Evolutionary conservation across 225 moss, liverwort and hornwort genomes (phyloP).

Genomic region (Physcomitrium patens): DNA sequence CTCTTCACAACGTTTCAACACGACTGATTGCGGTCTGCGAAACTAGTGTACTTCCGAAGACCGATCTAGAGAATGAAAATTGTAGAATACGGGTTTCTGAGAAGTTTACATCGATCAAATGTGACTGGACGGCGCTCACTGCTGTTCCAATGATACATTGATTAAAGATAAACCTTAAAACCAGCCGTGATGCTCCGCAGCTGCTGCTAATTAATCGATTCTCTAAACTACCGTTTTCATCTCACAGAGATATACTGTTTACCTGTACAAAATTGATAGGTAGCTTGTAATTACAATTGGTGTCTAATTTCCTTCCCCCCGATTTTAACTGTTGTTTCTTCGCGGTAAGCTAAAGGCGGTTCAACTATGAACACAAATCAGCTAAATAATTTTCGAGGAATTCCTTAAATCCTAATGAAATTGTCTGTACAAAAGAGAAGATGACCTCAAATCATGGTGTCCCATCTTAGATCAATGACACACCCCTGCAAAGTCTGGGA

Average conservation of each 20-base stretch:
- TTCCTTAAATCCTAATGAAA: neutral
- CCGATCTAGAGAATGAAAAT: too few species aligned
- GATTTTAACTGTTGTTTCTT: neutral
- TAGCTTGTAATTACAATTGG: slow-evolving; percentile 27
- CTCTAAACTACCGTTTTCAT: too few species aligned
- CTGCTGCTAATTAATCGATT: slow-evolving; percentile 12
- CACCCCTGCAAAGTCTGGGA: slow-evolving; percentile 59
- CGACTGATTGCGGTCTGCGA: too few species aligned
- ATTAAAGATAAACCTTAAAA: slow-evolving; percentile 28
- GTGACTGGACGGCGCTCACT: too few species aligned
- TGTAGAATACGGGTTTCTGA: too few species aligned
- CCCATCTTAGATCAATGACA: slow-evolving; percentile 52
- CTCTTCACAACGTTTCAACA: too few species aligned
- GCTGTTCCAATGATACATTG: slow-evolving; percentile 29
- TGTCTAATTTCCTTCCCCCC: slow-evolving; percentile 5
- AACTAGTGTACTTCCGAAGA: too few species aligned
- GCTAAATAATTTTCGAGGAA: too few species aligned
- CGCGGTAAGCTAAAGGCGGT: slow-evolving; percentile 26
- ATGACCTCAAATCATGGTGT: slow-evolving; percentile 48
- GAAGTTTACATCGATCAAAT: too few species aligned
- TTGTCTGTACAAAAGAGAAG: slow-evolving; percentile 23
- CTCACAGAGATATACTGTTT: slow-evolving; percentile 27
- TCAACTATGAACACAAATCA: neutral
- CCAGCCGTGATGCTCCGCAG: slow-evolving; percentile 19
- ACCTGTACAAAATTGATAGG: slow-evolving; percentile 23